Base-by-base conservation (phyloP, 1,139 yeast genomes). In the Saccharomyces hybrid region DNA sequence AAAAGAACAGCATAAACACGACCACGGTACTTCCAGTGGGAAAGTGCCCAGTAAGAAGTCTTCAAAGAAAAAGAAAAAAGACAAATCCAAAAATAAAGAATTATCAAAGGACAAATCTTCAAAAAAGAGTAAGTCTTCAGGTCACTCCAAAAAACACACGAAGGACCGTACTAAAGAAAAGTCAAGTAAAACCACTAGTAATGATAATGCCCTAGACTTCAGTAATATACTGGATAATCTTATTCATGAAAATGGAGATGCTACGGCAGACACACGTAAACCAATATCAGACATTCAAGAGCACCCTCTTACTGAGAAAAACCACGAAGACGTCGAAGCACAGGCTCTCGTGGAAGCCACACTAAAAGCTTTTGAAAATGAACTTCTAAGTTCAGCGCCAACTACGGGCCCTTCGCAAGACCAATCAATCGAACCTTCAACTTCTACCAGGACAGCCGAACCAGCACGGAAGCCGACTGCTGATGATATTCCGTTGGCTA, bases 341-440 rank as follows among this genome's bases (percentile, higher is more conserved):
- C 67, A 65, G 42, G 71, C 69, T 1, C 52, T 67, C 23, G 69
- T 68, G 1, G 69, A 67, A 48, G 70, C 68, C 5, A 66, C 71
- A 0, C 54, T 67, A 26, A 65, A 65, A 48, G 70, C 70, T 3
- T 67, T 67, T 53, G 71, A 68, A 55, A 61, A 59, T 28, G 67
- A 65, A 49, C 56, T 66, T 16, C 49, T 66, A 38, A 64, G 62
- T 3, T 48, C 59, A 4, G 50, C 57, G 46, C 58, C 47, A 27
- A 25, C 60, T 13, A 13, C 11, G 6, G 44, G 11, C 5, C n/a
- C 44, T 9, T 9, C 44, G 5, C 44, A 59, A 38, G 57, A 57
- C 50, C 31, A 55, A 11, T 16, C 56, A 5, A 47, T 46, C 14
- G 48, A 49, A 20, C 16, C 52, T 11, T 8, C 50, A 9, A 23